Conservation (phyloP, 352 stramenopile genomes). For the Hyaloperonospora brassicae region DNA sequence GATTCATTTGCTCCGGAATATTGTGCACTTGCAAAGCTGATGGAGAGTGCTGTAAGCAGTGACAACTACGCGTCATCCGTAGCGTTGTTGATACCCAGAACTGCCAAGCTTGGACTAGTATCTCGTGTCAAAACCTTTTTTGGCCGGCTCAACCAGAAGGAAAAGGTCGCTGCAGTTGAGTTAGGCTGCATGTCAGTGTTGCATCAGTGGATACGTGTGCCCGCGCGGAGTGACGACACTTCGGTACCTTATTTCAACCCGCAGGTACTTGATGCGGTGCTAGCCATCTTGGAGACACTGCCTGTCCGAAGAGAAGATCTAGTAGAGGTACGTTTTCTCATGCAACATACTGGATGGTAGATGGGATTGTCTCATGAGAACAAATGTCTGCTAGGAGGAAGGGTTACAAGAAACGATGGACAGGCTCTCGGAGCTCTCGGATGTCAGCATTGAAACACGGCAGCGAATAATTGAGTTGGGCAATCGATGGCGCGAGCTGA, state of each 20-base stretch:
- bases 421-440: constrained; percentile 24
- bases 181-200: constrained; percentile 49
- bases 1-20: constrained; percentile 46
- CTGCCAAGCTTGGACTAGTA: constrained; percentile 57
- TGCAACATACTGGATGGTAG: not conserved
- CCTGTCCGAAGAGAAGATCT: constrained; percentile 61
- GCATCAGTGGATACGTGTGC: constrained; percentile 46
- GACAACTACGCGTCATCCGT: constrained; percentile 78
- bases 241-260: constrained; percentile 28
- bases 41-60: constrained; percentile 53
- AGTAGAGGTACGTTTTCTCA: constrained; percentile 33
- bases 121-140: constrained; percentile 74
- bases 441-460: constrained; percentile 29
- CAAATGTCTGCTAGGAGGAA: constrained; percentile 20
- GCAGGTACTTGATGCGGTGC: constrained; percentile 58
- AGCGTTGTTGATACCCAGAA: constrained; percentile 67
- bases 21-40: constrained; percentile 52
- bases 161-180: constrained; percentile 47
- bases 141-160: constrained; percentile 38
- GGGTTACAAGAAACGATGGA: constrained; percentile 30
- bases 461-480: constrained; percentile 34
- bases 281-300: constrained; percentile 43
- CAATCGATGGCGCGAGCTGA: constrained; percentile 36
- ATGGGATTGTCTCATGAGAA: not conserved
- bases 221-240: constrained; percentile 11